These are phyloP conservation scores for Euphrasia arctica DNA, from an alignment of 305 asterid genomes.

Conservation along the genomic window DNA sequence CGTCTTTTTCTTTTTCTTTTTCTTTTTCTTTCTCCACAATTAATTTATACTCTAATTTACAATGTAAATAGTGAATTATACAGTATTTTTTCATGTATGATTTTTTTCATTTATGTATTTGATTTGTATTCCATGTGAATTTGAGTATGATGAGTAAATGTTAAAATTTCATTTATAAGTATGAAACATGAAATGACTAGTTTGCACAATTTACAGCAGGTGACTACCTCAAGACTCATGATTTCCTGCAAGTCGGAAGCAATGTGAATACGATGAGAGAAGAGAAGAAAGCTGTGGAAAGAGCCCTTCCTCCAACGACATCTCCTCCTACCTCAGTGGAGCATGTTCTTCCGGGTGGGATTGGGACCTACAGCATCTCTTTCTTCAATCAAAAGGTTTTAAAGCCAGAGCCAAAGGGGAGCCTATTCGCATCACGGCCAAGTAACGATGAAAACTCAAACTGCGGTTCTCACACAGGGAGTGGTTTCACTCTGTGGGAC, in stretches of 20 bases:
- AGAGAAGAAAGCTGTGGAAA: slow-evolving; percentile 45
- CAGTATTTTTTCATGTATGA: too few species aligned
- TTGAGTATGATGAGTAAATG: too few species aligned
- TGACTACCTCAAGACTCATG: slow-evolving; percentile 78
- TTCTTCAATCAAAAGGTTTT: slow-evolving; percentile 59
- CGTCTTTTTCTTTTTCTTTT: neutral
- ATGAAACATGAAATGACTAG: too few species aligned
- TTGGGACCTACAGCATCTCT: slow-evolving; percentile 80
- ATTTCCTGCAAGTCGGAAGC: slow-evolving; percentile 73
- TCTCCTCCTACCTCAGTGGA: slow-evolving; percentile 47
- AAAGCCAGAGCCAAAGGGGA: slow-evolving; percentile 46
- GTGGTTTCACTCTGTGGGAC: slow-evolving; percentile 88
- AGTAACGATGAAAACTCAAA: slow-evolving; percentile 69
- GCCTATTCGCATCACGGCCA: slow-evolving; percentile 48
- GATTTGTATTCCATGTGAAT: neutral
- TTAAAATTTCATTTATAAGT: too few species aligned
- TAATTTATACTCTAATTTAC: too few species aligned
- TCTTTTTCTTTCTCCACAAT: neutral
- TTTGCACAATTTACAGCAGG: slow-evolving; percentile 47
- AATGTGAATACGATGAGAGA: slow-evolving; percentile 35
- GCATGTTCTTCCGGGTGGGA: slow-evolving; percentile 79
- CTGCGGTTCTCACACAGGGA: slow-evolving; percentile 71
- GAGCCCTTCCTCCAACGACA: slow-evolving; percentile 35
- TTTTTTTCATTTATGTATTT: neutral
- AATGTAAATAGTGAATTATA: too few species aligned